Evolutionary conservation across 768 basidiomycete genomes (phyloP), one percentile per base, ranked within the genome.

Genomic region (Tulasnella sp.): DNA sequence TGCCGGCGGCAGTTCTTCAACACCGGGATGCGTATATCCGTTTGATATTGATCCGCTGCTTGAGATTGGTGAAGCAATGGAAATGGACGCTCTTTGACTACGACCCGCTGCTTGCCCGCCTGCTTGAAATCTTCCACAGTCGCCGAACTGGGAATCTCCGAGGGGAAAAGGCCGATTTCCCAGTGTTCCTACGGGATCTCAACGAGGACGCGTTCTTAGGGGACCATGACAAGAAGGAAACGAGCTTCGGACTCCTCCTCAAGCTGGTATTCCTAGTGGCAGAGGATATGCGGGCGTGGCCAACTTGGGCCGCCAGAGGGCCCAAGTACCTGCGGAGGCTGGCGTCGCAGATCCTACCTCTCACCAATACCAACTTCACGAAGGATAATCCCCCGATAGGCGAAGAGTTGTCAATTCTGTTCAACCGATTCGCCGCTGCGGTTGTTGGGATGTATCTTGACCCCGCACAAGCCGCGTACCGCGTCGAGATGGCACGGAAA

Each of bases 351-450:
- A 76, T 82, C 5, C 76, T 83, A 15, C 88, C 91, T 0, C 76
- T 89, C 27, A 79, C 81, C 23, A 72, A 81, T 2, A 75, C 89
- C 6, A 74, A 80, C 1, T 86, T 84, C 70, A 76, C 76, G 2
- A 76, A 78, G 39, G 67, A 68, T 1, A 69, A 66, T 2, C 77
- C 77, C 4, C 80, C 82, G 0, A 70, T 73, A 0, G 60, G 66
- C 2, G 71, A 75, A 32, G 79, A 85, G 35, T 72, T 86, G 2
- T 84, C 87, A 0, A 81, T 81, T 75, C 73, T 94, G 32, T 80
- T 83, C 68, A 96, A 96, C 68, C 80, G 91, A 7, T 80, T 87
- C 63, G 79, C 77, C 48, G 82, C 85, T 9, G 72, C 85, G 61
- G 78, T 83, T 4, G 72, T 87, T 25, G 81, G 80, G 3, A 74